phyloP scores from a whole-genome alignment of 352 stramenopile genomes.

The Phytophthora syringae region DNA sequence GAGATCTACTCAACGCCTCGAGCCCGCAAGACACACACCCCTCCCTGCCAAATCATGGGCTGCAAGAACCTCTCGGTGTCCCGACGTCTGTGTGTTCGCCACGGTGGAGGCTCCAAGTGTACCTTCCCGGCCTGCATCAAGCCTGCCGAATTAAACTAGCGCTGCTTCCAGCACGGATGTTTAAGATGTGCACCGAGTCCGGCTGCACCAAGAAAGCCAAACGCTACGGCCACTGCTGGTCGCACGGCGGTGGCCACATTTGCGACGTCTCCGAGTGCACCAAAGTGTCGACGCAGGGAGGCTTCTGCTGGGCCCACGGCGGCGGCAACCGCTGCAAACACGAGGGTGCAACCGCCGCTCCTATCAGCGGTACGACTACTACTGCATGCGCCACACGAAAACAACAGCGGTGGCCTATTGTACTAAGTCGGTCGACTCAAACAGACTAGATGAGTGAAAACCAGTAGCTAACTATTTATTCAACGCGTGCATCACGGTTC shows the following conservation, averaged over 20 bases:
- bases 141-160: constrained; percentile 66
- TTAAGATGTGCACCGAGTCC: constrained; percentile 69
- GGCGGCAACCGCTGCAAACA: no score
- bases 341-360: constrained; percentile 64
- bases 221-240: constrained; percentile 75
- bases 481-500: not conserved
- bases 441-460: constrained; percentile 8
- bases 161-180: constrained; percentile 72
- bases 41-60: constrained; percentile 51
- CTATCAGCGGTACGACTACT: constrained; percentile 70
- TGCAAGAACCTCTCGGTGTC: constrained; percentile 62
- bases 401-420: not conserved
- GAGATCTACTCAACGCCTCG: not conserved
- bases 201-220: constrained; percentile 71
- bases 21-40: constrained; percentile 39
- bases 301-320: no score
- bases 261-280: constrained; percentile 58
- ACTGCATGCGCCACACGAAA: constrained; percentile 53
- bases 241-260: constrained; percentile 69
- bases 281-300: no score
- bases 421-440: constrained; percentile 3
- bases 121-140: constrained; percentile 50
- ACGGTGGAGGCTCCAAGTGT: constrained; percentile 58
- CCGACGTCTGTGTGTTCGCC: constrained; percentile 48
- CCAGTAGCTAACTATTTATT: constrained; percentile 20